Base-by-base conservation (phyloP, 257 asterid genomes). In the Scutellaria minor region DNA sequence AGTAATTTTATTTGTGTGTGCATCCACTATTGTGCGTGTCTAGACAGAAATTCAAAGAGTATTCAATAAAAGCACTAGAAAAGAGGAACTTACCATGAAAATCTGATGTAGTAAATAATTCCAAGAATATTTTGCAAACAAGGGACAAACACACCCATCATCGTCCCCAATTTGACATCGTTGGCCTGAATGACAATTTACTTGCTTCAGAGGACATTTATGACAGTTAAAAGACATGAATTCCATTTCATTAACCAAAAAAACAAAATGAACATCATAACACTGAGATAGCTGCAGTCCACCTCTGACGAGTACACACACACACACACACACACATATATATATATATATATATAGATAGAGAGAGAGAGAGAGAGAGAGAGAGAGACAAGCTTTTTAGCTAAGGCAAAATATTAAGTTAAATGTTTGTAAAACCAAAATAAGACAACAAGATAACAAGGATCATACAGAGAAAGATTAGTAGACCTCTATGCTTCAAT, bases 71-170 rank as follows among this genome's bases (percentile, higher is more conserved):
- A 35, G 46, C 52, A 52, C 37, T 75, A 67, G 65, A 44, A 70
- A 62, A 55, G 64, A 5, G 70, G 55, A 67, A 62, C 84, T 79
- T 84, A 91, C 99, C 99, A 94, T 69, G 99, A 78, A 83, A 94
- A 94, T 75, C 99, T 79, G 81, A 94, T 94, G 80, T 89, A 94
- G 88, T 88, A 94, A 77, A 94, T 94, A 77, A 94, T 94, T 76
- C 99, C 99, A 88, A 94, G 78, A 70, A 94, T 94, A 81, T 86
- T 94, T 76, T 94, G 99, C 88, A 94, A 82, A 82, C 99, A 94
- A 76, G 99, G 99, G 68, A 94, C 84, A 76, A 94, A 91, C 40
- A 94, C 99, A 67, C 99, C 99, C 99, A 94, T 94, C 98, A 90
- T 80, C 47, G 98, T 94, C 59, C 99, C 99, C 72, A 83, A 76